Conservation (phyloP, 2,329 filamentous ascomycete species). For the Colletotrichum sp. region DNA sequence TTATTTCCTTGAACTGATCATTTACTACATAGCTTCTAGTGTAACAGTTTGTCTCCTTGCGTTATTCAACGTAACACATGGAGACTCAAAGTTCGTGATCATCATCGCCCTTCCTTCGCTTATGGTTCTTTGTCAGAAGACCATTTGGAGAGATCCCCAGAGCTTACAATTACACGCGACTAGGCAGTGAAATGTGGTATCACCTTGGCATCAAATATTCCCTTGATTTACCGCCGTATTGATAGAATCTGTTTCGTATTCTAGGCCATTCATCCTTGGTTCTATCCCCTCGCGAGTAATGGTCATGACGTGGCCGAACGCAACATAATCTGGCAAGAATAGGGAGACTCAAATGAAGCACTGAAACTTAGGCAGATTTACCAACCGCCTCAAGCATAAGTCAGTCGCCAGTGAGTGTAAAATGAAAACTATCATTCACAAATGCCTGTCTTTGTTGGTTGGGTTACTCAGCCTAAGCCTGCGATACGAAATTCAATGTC, state of each 20-base stretch:
- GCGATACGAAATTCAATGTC: neutral
- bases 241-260: neutral
- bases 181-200: neutral
- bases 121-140: neutral
- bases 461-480: neutral
- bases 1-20: neutral
- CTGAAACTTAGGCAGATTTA: neutral
- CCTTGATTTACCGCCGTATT: neutral
- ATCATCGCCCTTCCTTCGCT: neutral
- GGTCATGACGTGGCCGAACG: neutral
- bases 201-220: neutral
- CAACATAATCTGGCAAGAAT: neutral
- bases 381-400: neutral
- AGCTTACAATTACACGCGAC: neutral
- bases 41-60: neutral
- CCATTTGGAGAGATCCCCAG: neutral
- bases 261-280: neutral
- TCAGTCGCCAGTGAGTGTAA: neutral
- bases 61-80: neutral
- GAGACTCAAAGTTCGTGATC: neutral
- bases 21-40: neutral
- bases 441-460: neutral
- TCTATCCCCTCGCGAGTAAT: neutral
- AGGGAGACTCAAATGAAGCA: neutral
- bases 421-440: neutral